These are phyloP conservation scores for Psilocybe azurescens DNA, from an alignment of 768 basidiomycete genomes.

Conservation along the genomic window DNA sequence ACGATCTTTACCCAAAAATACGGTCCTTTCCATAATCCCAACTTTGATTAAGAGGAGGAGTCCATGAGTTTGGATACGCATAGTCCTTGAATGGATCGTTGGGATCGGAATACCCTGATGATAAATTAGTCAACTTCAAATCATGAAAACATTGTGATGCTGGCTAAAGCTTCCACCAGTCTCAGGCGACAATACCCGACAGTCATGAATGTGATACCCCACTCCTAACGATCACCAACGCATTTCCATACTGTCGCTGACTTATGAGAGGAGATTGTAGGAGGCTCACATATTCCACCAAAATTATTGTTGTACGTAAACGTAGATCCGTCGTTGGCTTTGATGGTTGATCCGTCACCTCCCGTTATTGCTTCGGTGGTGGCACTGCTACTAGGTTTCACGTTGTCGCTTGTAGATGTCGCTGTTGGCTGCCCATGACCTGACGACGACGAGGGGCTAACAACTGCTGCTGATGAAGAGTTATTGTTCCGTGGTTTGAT, in stretches of 20 bases:
- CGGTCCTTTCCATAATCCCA: constrained; percentile 75
- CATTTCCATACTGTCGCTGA: not conserved
- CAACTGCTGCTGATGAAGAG: constrained; percentile 9
- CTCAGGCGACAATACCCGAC: too few species aligned
- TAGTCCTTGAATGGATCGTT: constrained; percentile 77
- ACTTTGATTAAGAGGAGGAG: constrained; percentile 74
- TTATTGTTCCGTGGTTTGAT: constrained; percentile 29
- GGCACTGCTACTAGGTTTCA: constrained; percentile 12
- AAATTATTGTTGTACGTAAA: constrained; percentile 82
- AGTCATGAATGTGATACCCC: too few species aligned
- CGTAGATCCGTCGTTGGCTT: constrained; percentile 66
- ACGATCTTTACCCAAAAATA: constrained; percentile 35
- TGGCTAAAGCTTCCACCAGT: too few species aligned
- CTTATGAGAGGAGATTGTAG: constrained; percentile 3
- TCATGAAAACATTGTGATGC: not conserved
- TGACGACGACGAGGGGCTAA: not conserved
- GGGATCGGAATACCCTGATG: constrained; percentile 66
- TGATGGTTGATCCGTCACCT: constrained; percentile 73
- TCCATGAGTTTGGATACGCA: constrained; percentile 80
- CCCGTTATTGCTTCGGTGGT: constrained; percentile 47
- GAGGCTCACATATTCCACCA: constrained; percentile 69
- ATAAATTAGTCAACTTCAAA: constrained; percentile 5
- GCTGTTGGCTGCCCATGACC: constrained; percentile 4
- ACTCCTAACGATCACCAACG: too few species aligned
- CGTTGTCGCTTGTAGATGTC: constrained; percentile 7